Conservation (phyloP, 257 asterid genomes). For the Ajuga chamaepitys region DNA sequence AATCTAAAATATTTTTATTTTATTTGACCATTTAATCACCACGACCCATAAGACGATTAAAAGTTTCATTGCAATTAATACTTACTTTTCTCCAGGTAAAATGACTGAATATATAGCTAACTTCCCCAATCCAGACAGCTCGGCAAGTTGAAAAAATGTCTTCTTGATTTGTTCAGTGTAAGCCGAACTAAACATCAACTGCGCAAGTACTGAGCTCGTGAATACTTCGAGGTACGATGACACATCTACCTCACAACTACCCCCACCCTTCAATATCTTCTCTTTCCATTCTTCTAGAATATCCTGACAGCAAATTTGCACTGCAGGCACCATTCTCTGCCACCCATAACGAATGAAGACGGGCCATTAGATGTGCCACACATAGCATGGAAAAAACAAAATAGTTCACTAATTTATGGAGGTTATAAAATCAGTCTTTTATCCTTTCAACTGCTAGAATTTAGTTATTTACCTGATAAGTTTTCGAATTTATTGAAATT, state of each 20-base stretch:
- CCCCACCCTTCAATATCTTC: neutral
- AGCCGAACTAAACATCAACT: neutral
- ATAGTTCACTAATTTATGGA: no score
- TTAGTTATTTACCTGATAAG: no score
- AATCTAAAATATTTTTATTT: no score
- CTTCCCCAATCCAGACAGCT: neutral
- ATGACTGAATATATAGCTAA: neutral
- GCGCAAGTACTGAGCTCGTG: neutral
- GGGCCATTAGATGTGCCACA: no score
- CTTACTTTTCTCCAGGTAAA: conserved; percentile 10
- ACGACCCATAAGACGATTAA: no score
- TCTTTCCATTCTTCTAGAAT: neutral
- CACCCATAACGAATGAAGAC: no score
- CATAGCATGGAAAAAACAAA: no score
- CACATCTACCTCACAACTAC: neutral
- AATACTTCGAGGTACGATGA: neutral
- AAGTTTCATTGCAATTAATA: no score
- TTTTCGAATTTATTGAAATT: no score
- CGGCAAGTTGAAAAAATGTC: neutral
- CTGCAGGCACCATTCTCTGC: neutral
- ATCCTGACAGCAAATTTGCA: neutral
- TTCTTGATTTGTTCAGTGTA: neutral
- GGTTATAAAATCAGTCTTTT: no score
- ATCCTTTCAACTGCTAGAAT: no score
- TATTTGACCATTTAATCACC: no score